Evolutionary conservation across 306 rosid genomes (phyloP).

Genomic region (Fagus crenata): DNA sequence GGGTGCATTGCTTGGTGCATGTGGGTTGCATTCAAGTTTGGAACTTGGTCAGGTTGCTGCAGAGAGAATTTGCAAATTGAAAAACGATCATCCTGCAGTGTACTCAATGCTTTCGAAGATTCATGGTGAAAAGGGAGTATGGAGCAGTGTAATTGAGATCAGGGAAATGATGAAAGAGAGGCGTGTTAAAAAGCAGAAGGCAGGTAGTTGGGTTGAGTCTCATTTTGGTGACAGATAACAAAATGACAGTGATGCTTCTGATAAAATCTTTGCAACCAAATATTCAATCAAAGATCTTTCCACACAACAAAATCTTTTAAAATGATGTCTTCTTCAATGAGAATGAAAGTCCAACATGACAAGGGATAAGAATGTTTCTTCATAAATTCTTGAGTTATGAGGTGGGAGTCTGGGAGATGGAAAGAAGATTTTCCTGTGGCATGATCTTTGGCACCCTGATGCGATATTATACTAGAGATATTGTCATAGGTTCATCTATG

Average conservation of each 20-base stretch:
- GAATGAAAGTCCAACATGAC: background rate
- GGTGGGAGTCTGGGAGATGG: no score
- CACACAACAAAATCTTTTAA: background rate
- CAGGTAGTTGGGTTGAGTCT: conserved; percentile 54
- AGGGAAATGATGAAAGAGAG: conserved; percentile 46
- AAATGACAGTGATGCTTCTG: conserved; percentile 6
- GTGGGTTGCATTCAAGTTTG: conserved; percentile 60
- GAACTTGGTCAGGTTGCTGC: conserved; percentile 56
- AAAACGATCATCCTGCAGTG: conserved; percentile 49
- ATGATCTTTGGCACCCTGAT: no score
- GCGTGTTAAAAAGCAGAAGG: conserved; percentile 45
- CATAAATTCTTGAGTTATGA: no score
- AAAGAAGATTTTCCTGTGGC: no score
- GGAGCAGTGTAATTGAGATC: conserved; percentile 45
- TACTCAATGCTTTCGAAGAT: conserved; percentile 55
- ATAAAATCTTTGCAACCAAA: background rate
- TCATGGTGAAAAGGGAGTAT: conserved; percentile 54
- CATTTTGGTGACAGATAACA: conserved; percentile 16
- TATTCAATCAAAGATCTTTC: background rate
- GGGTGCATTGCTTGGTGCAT: conserved; percentile 63
- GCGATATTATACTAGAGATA: no score
- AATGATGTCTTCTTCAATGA: background rate
- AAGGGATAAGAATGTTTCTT: background rate
- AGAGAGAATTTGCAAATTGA: conserved; percentile 40
- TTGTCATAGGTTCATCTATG: no score